These are phyloP conservation scores for Moelleriella libera DNA, from an alignment of 2,329 filamentous ascomycete genomes.

Conservation along the genomic window DNA sequence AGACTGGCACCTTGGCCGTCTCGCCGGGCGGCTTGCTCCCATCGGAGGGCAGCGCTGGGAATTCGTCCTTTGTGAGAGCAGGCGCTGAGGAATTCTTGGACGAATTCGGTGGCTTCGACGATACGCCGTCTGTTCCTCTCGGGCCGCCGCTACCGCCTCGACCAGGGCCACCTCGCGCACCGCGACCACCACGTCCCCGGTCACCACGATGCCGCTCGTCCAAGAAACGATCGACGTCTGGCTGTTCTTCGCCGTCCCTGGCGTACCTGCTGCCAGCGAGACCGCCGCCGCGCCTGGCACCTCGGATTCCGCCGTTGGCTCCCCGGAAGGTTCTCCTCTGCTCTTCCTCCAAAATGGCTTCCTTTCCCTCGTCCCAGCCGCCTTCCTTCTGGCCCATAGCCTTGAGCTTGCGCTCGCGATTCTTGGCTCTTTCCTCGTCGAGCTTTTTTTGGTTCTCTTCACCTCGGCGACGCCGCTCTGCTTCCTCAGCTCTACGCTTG, in stretches of 20 bases:
- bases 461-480: slow-evolving; percentile 32
- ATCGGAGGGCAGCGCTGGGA: slow-evolving; percentile 19
- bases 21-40: slow-evolving; percentile 9
- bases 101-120: slow-evolving; percentile 3
- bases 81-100: slow-evolving; percentile 3
- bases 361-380: slow-evolving; percentile 47
- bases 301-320: slow-evolving; percentile 24
- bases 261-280: slow-evolving; percentile 29
- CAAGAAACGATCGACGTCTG: slow-evolving; percentile 20
- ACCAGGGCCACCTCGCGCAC: slow-evolving; percentile 15
- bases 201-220: slow-evolving; percentile 19
- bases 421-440: slow-evolving; percentile 46
- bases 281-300: slow-evolving; percentile 19
- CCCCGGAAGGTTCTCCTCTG: slow-evolving; percentile 25
- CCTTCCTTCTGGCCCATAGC: slow-evolving; percentile 39
- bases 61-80: slow-evolving; percentile 17
- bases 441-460: slow-evolving; percentile 37
- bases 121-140: slow-evolving; percentile 5
- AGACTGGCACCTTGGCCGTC: slow-evolving; percentile 4
- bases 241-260: slow-evolving; percentile 16
- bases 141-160: slow-evolving; percentile 14
- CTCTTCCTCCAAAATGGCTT: slow-evolving; percentile 26
- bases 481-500: slow-evolving; percentile 35
- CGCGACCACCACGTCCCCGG: slow-evolving; percentile 16
- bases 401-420: slow-evolving; percentile 45